Evolutionary conservation across 495 filamentous ascomycete genomes (phyloP), one percentile per base, ranked within the genome.

Genomic region (Chaetomium tenue): DNA sequence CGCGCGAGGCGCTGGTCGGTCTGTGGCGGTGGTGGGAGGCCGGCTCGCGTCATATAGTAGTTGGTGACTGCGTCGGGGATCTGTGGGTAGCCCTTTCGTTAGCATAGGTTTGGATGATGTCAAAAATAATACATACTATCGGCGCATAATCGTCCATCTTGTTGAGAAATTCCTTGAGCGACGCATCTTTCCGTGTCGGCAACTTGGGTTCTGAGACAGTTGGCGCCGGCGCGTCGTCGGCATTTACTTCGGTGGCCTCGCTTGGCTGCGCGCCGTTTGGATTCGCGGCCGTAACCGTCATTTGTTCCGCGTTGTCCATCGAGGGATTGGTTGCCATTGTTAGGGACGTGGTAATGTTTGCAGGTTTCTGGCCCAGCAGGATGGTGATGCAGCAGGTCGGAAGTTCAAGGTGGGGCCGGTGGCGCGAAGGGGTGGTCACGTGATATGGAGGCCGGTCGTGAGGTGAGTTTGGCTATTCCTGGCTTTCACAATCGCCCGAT

Each of bases 71-170:
- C 94, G 76, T 98, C 94, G 54, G 94, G 94, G 67, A 98, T 98
- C 93, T 98, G 71, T 22, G 50, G 54, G 48, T 52, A 3, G 44
- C 40, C 39, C 2, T 50, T 63, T 42, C 66, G 67, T 48, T 20
- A 28, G 62, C 15, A 61, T 13, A 47, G 26, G 6, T 0, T 2
- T 20, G 40, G 26, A 15, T 9, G 16, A 9, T 18, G 16, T 20
- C n/a, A 28, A 23, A 6, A 50, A 11, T 8, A 23, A 6, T 6
- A 20, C 87, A 67, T 85, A 98, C 93, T 67, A 98, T 96, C 20
- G 94, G 94, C 52, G 94, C 92, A 78, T 97, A 97, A 67, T 98
- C 94, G 71, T 98, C 94, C 93, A 98, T 98, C 82, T 93, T 96
- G 44, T 82, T 80, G 12, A 98, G 75, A 71, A 98, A 97, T 71